Evolutionary conservation across 177 flowering plant species (phyloP).

Genomic region (Vitis hybrid): DNA sequence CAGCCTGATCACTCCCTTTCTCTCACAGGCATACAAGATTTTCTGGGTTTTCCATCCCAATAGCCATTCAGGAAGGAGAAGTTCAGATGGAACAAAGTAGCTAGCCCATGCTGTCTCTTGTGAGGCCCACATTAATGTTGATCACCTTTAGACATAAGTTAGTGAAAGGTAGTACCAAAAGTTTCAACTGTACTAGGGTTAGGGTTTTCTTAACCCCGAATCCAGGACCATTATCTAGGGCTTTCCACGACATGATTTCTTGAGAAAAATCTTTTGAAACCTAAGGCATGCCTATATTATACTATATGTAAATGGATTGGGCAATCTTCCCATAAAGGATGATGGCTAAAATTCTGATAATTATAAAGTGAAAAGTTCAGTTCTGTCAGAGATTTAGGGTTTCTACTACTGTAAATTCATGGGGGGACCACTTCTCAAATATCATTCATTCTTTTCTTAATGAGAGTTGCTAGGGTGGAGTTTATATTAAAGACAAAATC

Average conservation of each 20-base stretch:
- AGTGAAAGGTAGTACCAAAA: too few species aligned
- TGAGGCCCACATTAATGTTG: too few species aligned
- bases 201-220: slow-evolving; percentile 21
- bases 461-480: neutral
- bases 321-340: slow-evolving; percentile 18
- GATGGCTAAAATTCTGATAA: slow-evolving; percentile 6
- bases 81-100: too few species aligned
- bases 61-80: too few species aligned
- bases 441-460: slow-evolving; percentile 1
- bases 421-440: slow-evolving; percentile 43
- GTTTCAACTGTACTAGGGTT: slow-evolving; percentile 10
- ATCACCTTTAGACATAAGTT: too few species aligned
- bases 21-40: too few species aligned
- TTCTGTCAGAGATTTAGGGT: slow-evolving; percentile 12
- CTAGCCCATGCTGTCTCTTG: too few species aligned
- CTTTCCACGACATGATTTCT: slow-evolving; percentile 12
- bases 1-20: too few species aligned
- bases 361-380: slow-evolving; percentile 7
- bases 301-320: slow-evolving; percentile 13
- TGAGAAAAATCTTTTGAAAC: slow-evolving; percentile 21
- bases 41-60: too few species aligned
- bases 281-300: slow-evolving; percentile 29
- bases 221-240: slow-evolving; percentile 23
- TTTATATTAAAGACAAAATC: neutral
- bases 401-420: slow-evolving; percentile 16